Conservation (phyloP, 2,329 filamentous ascomycete genomes). For the Fusarium sp. region DNA sequence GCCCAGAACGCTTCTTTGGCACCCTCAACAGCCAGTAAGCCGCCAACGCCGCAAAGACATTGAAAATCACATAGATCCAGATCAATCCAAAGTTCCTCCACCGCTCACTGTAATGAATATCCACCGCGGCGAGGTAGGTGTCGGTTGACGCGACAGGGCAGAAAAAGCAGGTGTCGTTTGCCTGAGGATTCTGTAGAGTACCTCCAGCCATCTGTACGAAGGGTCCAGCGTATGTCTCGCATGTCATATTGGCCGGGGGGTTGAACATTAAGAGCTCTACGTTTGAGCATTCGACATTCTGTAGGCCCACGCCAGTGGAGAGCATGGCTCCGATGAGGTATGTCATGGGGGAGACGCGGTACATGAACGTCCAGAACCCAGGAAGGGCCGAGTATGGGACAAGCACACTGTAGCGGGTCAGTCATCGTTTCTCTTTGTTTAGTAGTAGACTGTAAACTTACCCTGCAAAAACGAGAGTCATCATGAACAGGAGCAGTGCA, state of each 20-base stretch:
- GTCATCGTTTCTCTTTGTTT: conserved; percentile 58
- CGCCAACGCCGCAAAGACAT: not conserved
- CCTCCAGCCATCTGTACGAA: conserved; percentile 61
- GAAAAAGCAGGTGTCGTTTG: conserved; percentile 1
- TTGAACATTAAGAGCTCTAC: conserved; percentile 5
- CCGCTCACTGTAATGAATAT: conserved; percentile 8
- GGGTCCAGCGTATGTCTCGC: conserved; percentile 59
- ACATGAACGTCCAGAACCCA: conserved; percentile 27
- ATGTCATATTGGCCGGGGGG: conserved; percentile 53
- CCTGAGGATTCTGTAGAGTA: conserved; percentile 53
- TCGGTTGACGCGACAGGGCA: conserved; percentile 8
- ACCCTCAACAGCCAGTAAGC: conserved; percentile 25
- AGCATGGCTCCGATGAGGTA: conserved; percentile 22
- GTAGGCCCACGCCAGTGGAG: conserved; percentile 1
- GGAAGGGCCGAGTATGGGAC: conserved; percentile 1
- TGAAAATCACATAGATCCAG: conserved; percentile 12
- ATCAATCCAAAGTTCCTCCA: conserved; percentile 22
- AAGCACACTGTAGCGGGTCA: not conserved
- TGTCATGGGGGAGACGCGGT: conserved; percentile 18
- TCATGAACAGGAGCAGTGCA: conserved; percentile 55
- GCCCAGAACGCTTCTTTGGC: conserved; percentile 4
- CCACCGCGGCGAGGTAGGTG: not conserved
- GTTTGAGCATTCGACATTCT: not conserved
- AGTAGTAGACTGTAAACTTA: conserved; percentile 56
- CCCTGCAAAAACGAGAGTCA: conserved; percentile 38